phyloP scores from a whole-genome alignment of 257 asterid genomes.

The Voacanga thouarsii region DNA sequence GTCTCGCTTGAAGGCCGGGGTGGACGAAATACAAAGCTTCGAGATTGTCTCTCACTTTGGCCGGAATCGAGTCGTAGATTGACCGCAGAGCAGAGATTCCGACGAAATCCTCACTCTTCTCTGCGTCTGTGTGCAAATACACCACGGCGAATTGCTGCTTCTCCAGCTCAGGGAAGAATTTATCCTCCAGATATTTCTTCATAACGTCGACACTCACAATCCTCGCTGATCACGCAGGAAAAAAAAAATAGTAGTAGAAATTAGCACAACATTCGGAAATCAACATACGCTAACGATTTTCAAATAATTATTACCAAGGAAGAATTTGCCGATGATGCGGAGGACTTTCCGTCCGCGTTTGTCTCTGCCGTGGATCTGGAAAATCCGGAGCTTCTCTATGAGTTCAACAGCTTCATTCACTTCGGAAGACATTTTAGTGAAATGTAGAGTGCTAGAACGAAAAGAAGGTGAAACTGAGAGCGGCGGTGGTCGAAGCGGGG shows the following conservation, averaged over 20 bases:
- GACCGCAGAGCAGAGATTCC: conserved; percentile 64
- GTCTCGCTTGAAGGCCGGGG: conserved; percentile 80
- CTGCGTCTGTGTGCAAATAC: conserved; percentile 69
- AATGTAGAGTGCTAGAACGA: too few relatives aligned
- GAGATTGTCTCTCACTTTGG: conserved; percentile 39
- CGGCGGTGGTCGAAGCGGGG: neutral
- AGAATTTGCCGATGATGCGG: conserved; percentile 71
- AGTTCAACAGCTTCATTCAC: conserved; percentile 39
- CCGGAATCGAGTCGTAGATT: conserved; percentile 68
- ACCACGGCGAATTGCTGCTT: conserved; percentile 64
- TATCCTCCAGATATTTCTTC: conserved; percentile 62
- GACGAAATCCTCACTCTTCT: conserved; percentile 52
- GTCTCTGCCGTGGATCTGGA: conserved; percentile 77
- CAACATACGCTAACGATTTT: neutral
- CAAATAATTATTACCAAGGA: conserved; percentile 51
- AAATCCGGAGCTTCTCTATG: conserved; percentile 47
- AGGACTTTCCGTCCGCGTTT: conserved; percentile 60
- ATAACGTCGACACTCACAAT: conserved; percentile 48
- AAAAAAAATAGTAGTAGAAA: neutral
- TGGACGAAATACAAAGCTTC: conserved; percentile 68
- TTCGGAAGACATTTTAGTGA: conserved; percentile 20
- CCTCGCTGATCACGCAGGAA: conserved; percentile 35
- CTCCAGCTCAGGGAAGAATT: conserved; percentile 46
- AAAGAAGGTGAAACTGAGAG: neutral
- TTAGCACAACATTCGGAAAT: neutral